Conservation (phyloP, 805 yeast genomes). For the Wickerhamiella spandovensis region DNA sequence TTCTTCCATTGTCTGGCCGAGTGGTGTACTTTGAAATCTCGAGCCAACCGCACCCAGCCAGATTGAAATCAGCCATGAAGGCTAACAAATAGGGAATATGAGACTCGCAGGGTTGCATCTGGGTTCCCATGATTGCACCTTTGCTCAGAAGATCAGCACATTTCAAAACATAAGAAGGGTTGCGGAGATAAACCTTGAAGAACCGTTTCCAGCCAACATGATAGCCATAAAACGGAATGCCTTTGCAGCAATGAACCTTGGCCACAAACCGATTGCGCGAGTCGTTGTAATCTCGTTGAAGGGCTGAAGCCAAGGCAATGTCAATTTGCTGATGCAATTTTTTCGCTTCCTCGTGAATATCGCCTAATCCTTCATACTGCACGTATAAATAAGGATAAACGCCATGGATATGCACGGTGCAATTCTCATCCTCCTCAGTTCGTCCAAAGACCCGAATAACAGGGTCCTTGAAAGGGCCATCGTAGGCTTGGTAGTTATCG, state of each 20-base stretch:
- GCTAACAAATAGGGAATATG: slow-evolving; percentile 71
- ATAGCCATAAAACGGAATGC: slow-evolving; percentile 75
- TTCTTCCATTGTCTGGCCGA: not conserved
- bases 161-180: slow-evolving; percentile 46
- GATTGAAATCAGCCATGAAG: slow-evolving; percentile 68
- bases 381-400: slow-evolving; percentile 70
- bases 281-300: slow-evolving; percentile 15
- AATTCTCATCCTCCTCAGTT: slow-evolving; percentile 44
- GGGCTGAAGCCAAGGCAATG: slow-evolving; percentile 17
- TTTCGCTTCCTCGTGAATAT: slow-evolving; percentile 7
- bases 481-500: slow-evolving; percentile 20
- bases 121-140: slow-evolving; percentile 30
- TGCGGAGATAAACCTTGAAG: slow-evolving; percentile 53
- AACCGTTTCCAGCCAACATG: slow-evolving; percentile 49
- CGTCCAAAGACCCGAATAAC: slow-evolving; percentile 67
- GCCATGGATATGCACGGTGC: slow-evolving; percentile 67
- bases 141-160: slow-evolving; percentile 37
- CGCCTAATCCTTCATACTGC: slow-evolving; percentile 21
- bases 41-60: slow-evolving; percentile 77
- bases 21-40: slow-evolving; percentile 21
- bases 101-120: slow-evolving; percentile 51
- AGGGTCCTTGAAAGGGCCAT: slow-evolving; percentile 37
- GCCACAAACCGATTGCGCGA: slow-evolving; percentile 19
- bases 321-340: slow-evolving; percentile 18
- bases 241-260: slow-evolving; percentile 41